These are phyloP conservation scores for Penicillium ochrochloron DNA, from an alignment of 495 filamentous ascomycete genomes.

Conservation along the genomic window DNA sequence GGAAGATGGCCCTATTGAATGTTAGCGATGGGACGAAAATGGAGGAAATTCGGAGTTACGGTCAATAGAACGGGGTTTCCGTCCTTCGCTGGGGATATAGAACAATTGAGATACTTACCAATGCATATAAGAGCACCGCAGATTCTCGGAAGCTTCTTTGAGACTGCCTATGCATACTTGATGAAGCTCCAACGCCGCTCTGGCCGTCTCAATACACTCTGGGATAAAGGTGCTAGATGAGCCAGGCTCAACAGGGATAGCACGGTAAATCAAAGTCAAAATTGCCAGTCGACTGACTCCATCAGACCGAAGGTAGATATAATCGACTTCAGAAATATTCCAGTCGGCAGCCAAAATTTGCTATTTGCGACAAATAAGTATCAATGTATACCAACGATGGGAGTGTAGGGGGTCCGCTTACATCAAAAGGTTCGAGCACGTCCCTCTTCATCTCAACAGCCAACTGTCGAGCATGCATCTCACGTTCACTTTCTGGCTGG, in stretches of 20 bases:
- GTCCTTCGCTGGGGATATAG: too few relatives aligned
- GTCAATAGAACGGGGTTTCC: too few relatives aligned
- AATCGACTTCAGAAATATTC: slow-evolving; percentile 36
- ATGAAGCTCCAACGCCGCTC: slow-evolving; percentile 58
- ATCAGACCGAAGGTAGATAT: slow-evolving; percentile 58
- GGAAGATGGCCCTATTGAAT: slow-evolving; percentile 61
- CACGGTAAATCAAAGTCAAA: slow-evolving; percentile 65
- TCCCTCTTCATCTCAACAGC: slow-evolving; percentile 38
- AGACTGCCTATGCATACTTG: slow-evolving; percentile 54
- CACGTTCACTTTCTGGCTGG: slow-evolving; percentile 50
- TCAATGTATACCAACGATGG: background rate
- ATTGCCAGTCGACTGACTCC: slow-evolving; percentile 58
- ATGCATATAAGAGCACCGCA: slow-evolving; percentile 63
- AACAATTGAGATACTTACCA: slow-evolving; percentile 50
- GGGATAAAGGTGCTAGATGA: slow-evolving; percentile 54
- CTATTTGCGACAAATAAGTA: slow-evolving; percentile 24
- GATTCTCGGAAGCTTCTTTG: slow-evolving; percentile 46
- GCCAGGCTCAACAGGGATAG: slow-evolving; percentile 52
- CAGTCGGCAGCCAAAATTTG: slow-evolving; percentile 16
- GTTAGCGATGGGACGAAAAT: too few relatives aligned
- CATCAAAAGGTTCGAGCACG: slow-evolving; percentile 42
- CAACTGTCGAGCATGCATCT: slow-evolving; percentile 37
- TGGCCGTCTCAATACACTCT: slow-evolving; percentile 64
- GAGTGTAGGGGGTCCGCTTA: slow-evolving; percentile 13
- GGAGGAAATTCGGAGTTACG: too few relatives aligned